Conservation (phyloP, 768 basidiomycete genomes). For the Lactifluus hygrophoroides region DNA sequence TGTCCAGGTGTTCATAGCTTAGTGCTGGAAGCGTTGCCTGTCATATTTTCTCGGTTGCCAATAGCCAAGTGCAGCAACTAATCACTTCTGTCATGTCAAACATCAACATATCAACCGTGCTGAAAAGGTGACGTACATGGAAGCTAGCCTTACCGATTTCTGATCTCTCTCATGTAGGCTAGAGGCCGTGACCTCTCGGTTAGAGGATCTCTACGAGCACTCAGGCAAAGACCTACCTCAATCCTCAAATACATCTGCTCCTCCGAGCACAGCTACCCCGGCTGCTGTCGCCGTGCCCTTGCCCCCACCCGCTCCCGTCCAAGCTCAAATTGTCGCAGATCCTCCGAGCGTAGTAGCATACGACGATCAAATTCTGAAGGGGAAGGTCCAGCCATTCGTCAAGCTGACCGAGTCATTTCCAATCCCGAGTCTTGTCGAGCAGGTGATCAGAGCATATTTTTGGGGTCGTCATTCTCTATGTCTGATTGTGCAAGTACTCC, state of each 20-base stretch:
- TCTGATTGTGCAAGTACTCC: neutral
- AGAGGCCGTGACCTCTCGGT: slow-evolving; percentile 86
- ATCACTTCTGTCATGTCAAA: slow-evolving; percentile 10
- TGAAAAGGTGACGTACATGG: slow-evolving; percentile 15
- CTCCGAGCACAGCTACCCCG: slow-evolving; percentile 26
- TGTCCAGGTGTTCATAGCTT: too few species aligned
- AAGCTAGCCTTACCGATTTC: neutral
- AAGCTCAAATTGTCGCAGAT: slow-evolving; percentile 30
- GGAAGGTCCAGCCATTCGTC: slow-evolving; percentile 65
- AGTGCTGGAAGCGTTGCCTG: too few species aligned
- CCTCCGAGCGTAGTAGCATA: slow-evolving; percentile 64
- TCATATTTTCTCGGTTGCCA: neutral
- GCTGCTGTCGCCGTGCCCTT: slow-evolving; percentile 30
- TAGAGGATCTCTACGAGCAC: slow-evolving; percentile 74
- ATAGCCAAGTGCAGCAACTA: neutral
- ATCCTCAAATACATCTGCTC: slow-evolving; percentile 24
- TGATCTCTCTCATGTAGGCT: slow-evolving; percentile 40
- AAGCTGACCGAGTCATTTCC: slow-evolving; percentile 65
- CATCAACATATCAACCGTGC: slow-evolving; percentile 19
- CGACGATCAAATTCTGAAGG: slow-evolving; percentile 63
- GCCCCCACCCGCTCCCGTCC: slow-evolving; percentile 31
- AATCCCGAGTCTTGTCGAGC: slow-evolving; percentile 59
- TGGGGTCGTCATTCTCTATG: neutral
- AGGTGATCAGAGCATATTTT: slow-evolving; percentile 43
- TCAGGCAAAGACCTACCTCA: slow-evolving; percentile 20